A percentile compares a stretch with the other conserved stretches of the same genome.
Conservation (phyloP, 371 early-diverging fungal species). For the Rhizomucor miehei region DNA sequence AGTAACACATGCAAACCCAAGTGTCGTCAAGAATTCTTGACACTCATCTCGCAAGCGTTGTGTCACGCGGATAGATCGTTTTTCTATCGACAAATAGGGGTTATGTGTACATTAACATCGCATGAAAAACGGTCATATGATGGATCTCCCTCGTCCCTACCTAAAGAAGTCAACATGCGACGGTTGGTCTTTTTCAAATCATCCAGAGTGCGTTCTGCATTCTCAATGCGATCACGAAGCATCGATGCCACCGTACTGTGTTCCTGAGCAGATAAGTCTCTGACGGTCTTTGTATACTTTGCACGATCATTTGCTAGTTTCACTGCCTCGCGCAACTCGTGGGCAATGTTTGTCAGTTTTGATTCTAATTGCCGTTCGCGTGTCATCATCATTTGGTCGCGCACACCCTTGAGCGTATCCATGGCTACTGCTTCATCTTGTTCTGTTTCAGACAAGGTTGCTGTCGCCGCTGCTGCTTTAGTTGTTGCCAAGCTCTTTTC, state of each 20-base stretch:
- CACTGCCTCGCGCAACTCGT: conserved; percentile 19
- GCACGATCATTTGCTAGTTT: conserved; percentile 17
- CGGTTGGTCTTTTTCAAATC: conserved; percentile 24
- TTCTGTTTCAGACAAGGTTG: neutral
- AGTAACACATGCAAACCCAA: conserved; percentile 53
- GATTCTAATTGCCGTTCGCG: conserved; percentile 13
- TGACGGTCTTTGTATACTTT: conserved; percentile 36
- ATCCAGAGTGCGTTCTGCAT: conserved; percentile 13
- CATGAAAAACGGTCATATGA: neutral
- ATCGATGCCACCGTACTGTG: conserved; percentile 13
- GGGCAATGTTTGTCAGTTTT: conserved; percentile 16
- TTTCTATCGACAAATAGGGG: conserved; percentile 26
- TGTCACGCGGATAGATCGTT: conserved; percentile 55
- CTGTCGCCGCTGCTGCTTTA: neutral
- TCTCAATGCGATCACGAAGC: conserved; percentile 8
- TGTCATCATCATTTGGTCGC: neutral
- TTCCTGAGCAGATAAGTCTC: conserved; percentile 26
- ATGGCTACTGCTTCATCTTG: neutral
- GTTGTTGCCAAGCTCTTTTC: neutral
- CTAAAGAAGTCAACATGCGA: conserved; percentile 24
- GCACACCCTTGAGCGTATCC: too few relatives aligned
- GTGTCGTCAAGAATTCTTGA: conserved; percentile 38
- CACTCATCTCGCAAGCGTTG: conserved; percentile 46
- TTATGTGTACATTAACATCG: too few relatives aligned
- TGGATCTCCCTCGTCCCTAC: conserved; percentile 15